phyloP scores from a whole-genome alignment of 2,329 filamentous ascomycete species.

The Botryotinia convoluta region DNA sequence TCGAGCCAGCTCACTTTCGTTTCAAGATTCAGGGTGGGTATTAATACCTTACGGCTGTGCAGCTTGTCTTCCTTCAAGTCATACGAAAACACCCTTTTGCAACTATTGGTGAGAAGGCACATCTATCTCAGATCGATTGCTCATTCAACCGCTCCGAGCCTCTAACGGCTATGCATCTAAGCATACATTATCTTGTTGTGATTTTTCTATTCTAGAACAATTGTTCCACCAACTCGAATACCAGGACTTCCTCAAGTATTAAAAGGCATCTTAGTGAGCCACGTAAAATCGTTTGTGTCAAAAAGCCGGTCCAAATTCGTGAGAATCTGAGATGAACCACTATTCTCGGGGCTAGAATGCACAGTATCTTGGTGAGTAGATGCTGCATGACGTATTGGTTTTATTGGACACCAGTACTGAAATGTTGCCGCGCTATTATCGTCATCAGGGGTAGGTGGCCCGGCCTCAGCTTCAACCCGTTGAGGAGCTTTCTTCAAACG shows the following conservation, averaged over 20 bases:
- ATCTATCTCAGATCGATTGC: neutral
- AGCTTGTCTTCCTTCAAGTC: neutral
- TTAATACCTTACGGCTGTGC: too few species aligned
- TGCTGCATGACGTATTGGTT: neutral
- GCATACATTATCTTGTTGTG: rapidly evolving
- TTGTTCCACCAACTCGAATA: rapidly evolving
- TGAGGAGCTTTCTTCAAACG: neutral
- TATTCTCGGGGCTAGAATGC: neutral
- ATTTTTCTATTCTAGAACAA: neutral
- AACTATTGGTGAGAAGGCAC: neutral
- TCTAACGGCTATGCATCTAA: neutral
- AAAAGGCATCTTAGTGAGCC: neutral
- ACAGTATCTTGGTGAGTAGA: neutral
- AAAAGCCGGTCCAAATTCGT: neutral
- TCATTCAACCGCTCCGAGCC: neutral
- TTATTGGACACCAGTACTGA: neutral
- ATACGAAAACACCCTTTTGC: rapidly evolving
- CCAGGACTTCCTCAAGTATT: neutral
- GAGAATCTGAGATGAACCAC: neutral
- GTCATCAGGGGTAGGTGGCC: neutral
- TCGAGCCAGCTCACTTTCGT: too few species aligned
- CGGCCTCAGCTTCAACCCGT: neutral
- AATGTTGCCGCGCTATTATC: neutral
- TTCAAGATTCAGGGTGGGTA: too few species aligned
- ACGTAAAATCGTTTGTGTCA: neutral